Percentiles rank a stretch among this genome's conserved stretches.
Evolutionary conservation across 495 filamentous ascomycete genomes (phyloP).

Genomic region (Penicillium turbatum): DNA sequence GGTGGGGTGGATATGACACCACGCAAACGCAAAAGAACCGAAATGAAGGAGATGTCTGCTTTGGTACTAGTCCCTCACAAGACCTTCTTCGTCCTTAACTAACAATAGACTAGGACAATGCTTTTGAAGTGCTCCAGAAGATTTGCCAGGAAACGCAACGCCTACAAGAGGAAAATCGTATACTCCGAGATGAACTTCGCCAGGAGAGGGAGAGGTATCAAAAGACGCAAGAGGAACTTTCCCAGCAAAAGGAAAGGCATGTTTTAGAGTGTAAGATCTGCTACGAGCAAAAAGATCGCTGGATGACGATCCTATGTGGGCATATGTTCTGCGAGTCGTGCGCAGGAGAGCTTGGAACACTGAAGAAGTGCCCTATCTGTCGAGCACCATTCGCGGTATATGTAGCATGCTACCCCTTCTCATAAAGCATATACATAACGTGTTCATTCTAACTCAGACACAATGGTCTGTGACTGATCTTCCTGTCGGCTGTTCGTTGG

Average conservation of each 20-base stretch:
- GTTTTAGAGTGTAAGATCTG: not conserved
- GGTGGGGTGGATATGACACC: not conserved
- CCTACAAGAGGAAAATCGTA: conserved; percentile 6
- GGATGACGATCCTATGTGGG: not conserved
- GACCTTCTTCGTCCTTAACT: not conserved
- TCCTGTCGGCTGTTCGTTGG: no score
- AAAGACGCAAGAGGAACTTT: conserved; percentile 2
- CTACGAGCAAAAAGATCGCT: not conserved
- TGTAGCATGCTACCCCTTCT: not conserved
- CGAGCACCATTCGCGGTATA: not conserved
- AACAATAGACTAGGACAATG: conserved; percentile 1
- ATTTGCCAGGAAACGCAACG: not conserved
- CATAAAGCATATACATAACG: not conserved
- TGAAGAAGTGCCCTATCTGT: not conserved
- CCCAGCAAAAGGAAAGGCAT: not conserved
- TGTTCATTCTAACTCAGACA: no score
- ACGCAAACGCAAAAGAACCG: conserved; percentile 4
- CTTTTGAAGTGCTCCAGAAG: not conserved
- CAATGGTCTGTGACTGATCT: no score
- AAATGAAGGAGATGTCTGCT: conserved; percentile 1
- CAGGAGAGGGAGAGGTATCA: conserved; percentile 9
- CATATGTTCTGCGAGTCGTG: not conserved
- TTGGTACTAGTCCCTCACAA: conserved; percentile 4
- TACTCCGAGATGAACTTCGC: conserved; percentile 7
- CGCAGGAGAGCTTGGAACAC: not conserved